Conservation (phyloP, 495 filamentous ascomycete species). For the Massariosphaeria phaeospora region DNA sequence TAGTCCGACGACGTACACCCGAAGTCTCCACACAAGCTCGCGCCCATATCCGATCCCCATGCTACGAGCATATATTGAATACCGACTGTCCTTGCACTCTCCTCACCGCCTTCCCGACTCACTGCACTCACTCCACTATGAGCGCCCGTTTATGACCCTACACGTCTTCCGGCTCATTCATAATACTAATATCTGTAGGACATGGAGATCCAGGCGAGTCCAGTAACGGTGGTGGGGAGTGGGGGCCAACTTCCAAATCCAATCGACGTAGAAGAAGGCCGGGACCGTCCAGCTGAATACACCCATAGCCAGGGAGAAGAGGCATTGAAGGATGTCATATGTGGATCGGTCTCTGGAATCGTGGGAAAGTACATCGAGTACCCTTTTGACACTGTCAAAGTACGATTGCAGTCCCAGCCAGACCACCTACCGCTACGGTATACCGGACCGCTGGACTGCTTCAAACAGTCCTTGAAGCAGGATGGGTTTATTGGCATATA, state of each 20-base stretch:
- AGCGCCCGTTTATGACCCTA: neutral
- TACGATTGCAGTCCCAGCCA: constrained; percentile 74
- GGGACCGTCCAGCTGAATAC: neutral
- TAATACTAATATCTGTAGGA: no score
- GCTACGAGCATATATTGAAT: no score
- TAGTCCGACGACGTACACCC: neutral
- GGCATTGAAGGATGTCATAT: constrained; percentile 41
- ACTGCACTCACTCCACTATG: neutral
- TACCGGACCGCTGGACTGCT: constrained; percentile 85
- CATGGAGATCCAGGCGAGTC: constrained; percentile 14
- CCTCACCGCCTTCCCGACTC: neutral
- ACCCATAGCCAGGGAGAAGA: constrained; percentile 27
- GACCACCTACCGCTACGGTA: constrained; percentile 77
- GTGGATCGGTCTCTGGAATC: constrained; percentile 63
- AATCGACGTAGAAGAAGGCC: constrained; percentile 2
- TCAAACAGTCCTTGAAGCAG: constrained; percentile 70
- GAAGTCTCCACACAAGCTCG: neutral
- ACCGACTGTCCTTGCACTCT: neutral
- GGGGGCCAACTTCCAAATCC: constrained; percentile 2
- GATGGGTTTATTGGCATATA: constrained; percentile 79
- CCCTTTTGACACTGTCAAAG: constrained; percentile 98
- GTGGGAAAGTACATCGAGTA: constrained; percentile 96
- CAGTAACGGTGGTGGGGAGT: constrained; percentile 18
- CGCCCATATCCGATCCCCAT: neutral
- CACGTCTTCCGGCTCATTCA: no score